phyloP scores from a whole-genome alignment of 2,329 filamentous ascomycete genomes.

The Aspergillus pseudoglaucus region DNA sequence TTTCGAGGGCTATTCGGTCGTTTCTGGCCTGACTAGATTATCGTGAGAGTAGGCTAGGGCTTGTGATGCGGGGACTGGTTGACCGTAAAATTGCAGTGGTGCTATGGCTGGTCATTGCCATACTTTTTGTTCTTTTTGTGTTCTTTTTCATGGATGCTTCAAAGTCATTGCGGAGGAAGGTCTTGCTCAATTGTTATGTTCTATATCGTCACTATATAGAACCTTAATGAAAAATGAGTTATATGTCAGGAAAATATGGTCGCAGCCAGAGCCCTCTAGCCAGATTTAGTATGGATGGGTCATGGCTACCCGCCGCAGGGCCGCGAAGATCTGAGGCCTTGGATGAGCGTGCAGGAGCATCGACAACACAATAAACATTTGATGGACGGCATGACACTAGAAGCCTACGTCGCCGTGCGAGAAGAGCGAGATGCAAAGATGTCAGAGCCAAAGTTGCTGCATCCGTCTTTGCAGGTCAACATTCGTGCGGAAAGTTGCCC shows the following conservation, averaged over 20 bases:
- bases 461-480: conserved; percentile 49
- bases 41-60: too few species aligned
- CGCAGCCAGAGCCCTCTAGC: too few species aligned
- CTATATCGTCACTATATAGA: too few species aligned
- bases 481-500: conserved; percentile 46
- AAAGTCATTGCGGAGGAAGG: too few species aligned
- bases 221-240: too few species aligned
- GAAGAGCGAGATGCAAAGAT: conserved; percentile 40
- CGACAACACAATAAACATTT: conserved; percentile 45
- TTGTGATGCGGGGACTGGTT: too few species aligned
- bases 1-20: conserved; percentile 12
- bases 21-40: conserved; percentile 2
- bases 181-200: too few species aligned
- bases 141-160: too few species aligned
- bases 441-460: conserved; percentile 43
- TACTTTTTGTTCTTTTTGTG: too few species aligned
- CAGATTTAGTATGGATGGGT: conserved; percentile 20
- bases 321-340: conserved; percentile 33
- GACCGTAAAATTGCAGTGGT: too few species aligned
- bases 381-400: conserved; percentile 33
- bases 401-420: conserved; percentile 43
- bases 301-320: conserved; percentile 48
- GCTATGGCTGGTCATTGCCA: too few species aligned
- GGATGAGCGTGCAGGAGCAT: conserved; percentile 44
- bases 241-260: too few species aligned